These are phyloP conservation scores for Arthrobotrys entomopaga DNA, from an alignment of 2,329 filamentous ascomycete species.

Conservation along the genomic window DNA sequence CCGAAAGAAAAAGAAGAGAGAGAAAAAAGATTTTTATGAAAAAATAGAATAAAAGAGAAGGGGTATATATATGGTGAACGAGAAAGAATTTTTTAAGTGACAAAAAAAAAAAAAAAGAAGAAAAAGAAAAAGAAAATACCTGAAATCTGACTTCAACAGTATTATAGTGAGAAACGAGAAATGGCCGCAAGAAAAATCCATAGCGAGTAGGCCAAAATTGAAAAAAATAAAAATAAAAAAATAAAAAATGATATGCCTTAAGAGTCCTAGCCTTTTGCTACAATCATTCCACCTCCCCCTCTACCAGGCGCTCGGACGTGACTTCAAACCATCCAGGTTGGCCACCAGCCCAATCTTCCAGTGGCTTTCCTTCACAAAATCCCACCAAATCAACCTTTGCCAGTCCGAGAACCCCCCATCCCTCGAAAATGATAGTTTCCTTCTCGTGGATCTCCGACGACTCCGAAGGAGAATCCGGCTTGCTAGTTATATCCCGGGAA, in stretches of 20 bases:
- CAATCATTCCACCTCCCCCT: slow-evolving; percentile 34
- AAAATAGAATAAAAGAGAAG: slow-evolving; percentile 11
- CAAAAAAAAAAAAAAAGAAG: not conserved
- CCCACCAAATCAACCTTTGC: slow-evolving; percentile 50
- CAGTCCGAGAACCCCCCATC: slow-evolving; percentile 42
- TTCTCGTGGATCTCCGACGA: slow-evolving; percentile 51
- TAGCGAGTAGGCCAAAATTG: not conserved
- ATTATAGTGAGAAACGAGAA: not conserved
- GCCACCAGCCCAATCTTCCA: slow-evolving; percentile 47
- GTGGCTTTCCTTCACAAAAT: slow-evolving; percentile 42
- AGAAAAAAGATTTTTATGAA: not conserved
- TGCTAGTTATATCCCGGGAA: slow-evolving; percentile 11
- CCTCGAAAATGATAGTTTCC: slow-evolving; percentile 43
- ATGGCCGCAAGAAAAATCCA: not conserved
- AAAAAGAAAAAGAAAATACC: not conserved
- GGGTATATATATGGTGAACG: slow-evolving; percentile 13
- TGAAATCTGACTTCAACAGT: not conserved
- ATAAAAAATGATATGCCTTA: not conserved
- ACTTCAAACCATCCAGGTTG: slow-evolving; percentile 52
- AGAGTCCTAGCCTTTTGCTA: not conserved
- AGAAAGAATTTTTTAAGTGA: too few relatives aligned
- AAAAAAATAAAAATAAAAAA: not conserved
- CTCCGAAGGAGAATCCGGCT: slow-evolving; percentile 38
- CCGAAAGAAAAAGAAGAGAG: too few relatives aligned
- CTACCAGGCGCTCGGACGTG: slow-evolving; percentile 28